Conservation (phyloP, 345 rosid genomes). For the Excoecaria agallocha region DNA sequence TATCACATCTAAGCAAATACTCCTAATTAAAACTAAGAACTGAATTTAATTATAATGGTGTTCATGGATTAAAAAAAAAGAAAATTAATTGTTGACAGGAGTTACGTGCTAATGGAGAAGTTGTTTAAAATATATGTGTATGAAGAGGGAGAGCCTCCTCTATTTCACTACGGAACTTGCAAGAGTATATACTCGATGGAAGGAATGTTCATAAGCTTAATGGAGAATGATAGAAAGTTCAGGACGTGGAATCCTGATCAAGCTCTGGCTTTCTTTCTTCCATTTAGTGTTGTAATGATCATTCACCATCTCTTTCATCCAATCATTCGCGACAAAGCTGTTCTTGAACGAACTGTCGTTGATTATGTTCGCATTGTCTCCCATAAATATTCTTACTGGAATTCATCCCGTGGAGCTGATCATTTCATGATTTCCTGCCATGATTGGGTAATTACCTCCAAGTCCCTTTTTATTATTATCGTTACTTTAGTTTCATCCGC, state of each 20-base stretch:
- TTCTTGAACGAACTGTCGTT: constrained; percentile 19
- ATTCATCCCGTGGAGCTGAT: constrained; percentile 27
- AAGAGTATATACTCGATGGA: constrained; percentile 62
- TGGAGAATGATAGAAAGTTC: constrained; percentile 37
- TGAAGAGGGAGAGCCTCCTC: constrained; percentile 67
- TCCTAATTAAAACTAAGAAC: too few relatives aligned
- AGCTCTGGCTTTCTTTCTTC: constrained; percentile 25
- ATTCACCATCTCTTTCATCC: constrained; percentile 17
- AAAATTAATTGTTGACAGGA: constrained; percentile 29
- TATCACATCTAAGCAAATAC: too few relatives aligned
- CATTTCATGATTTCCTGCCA: constrained; percentile 36
- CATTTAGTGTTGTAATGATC: constrained; percentile 31
- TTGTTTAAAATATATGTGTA: constrained; percentile 56
- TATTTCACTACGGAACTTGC: constrained; percentile 61
- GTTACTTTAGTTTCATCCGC: background rate
- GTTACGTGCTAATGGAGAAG: constrained; percentile 59
- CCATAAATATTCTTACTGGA: constrained; percentile 24
- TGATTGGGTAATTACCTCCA: constrained; percentile 19
- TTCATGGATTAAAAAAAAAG: too few relatives aligned
- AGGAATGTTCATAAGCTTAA: constrained; percentile 52
- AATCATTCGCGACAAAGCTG: constrained; percentile 19
- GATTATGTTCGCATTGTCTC: constrained; percentile 20
- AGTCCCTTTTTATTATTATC: background rate
- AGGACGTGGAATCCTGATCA: constrained; percentile 20
- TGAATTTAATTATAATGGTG: too few relatives aligned